Base-by-base conservation (phyloP, 2,329 filamentous ascomycete species). In the Aurifilum marmelostoma region DNA sequence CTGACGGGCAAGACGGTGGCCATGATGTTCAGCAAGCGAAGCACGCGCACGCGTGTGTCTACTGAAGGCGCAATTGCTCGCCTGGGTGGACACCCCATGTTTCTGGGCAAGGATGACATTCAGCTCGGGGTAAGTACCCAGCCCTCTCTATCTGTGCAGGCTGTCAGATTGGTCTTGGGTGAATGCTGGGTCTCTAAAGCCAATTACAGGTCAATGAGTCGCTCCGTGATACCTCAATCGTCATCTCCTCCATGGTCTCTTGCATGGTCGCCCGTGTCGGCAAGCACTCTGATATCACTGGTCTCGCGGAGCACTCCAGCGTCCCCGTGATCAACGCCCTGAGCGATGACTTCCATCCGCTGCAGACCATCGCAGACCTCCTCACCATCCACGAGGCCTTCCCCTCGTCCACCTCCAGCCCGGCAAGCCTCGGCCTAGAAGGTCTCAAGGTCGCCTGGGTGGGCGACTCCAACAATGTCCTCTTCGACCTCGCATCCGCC, bases 1-100 rank as follows among this genome's bases (percentile, higher is more conserved):
- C 82, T 99, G 72, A 81, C 87, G 0, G 92, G 93, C 65, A 89
- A 93, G 80, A 94, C 94, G 0, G 88, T 99, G 41, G 95, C 96
- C 73, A 91, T 99, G 89, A 93, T 97, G 85, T 99, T 99, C 84
- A 97, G 87, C 85, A 99, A 99, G 83, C 90, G 94, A 74, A 97
- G 92, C 75, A 99, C 96, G 16, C 89, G 96, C 70, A 99, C 96
- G 16, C 90, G 96, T 71, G 91, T 99, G 41, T 97, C 94, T 1
- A 97, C 94, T 1, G 96, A 99, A 83, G 91, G 91, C 9, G 96
- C 96, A 16, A 90, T 97, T 50, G 88, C 91, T n/a, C 84, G 92
- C 70, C 87, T 99, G 84, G 94, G 94, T 50, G 96, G 95, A 0
- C 92, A 97, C 75, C 91, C 96, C 29, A 97, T 99, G 94, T 99